Percentiles rank a stretch among this genome's conserved stretches.
Conservation (phyloP, 208 protist genomes). For the Balamuthia mandrillaris region DNA sequence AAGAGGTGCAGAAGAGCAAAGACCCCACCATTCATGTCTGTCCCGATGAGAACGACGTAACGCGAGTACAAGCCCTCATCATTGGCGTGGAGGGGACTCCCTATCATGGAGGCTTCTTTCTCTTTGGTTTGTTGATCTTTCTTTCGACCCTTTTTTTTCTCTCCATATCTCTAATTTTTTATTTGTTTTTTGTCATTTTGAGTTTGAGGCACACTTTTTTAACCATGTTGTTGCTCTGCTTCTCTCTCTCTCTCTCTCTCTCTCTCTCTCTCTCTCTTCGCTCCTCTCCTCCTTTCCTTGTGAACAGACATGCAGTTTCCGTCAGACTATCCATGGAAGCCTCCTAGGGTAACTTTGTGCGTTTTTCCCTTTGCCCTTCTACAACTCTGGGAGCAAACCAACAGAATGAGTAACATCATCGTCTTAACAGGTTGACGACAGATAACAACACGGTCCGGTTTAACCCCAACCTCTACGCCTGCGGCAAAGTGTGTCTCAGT, state of each 20-base stretch:
- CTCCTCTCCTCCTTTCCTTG: neutral
- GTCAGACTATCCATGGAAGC: conserved; percentile 40
- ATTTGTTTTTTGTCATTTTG: neutral
- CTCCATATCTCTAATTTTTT: neutral
- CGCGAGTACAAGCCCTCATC: conserved; percentile 43
- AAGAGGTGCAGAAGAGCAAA: neutral
- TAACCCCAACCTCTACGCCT: conserved; percentile 82
- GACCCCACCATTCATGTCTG: neutral
- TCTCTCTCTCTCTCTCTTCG: neutral
- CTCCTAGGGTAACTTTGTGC: conserved; percentile 38
- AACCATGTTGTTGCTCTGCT: too few species aligned
- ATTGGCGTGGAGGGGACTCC: conserved; percentile 59
- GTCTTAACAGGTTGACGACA: conserved; percentile 71
- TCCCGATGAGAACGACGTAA: conserved; percentile 12
- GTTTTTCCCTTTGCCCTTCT: too few species aligned
- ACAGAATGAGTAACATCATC: too few species aligned
- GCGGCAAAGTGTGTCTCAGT: conserved; percentile 75
- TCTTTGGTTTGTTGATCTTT: conserved; percentile 35
- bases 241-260: too few species aligned
- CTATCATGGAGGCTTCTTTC: conserved; percentile 59
- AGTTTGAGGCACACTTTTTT: neutral
- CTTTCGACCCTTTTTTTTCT: neutral
- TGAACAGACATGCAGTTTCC: conserved; percentile 47
- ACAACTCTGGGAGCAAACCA: too few species aligned
- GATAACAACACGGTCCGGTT: conserved; percentile 72